Percentiles rank a stretch among this genome's conserved stretches.
These are phyloP conservation scores for Populus trichocarpa DNA, from an alignment of 441 rosid genomes.

Conservation along the genomic window DNA sequence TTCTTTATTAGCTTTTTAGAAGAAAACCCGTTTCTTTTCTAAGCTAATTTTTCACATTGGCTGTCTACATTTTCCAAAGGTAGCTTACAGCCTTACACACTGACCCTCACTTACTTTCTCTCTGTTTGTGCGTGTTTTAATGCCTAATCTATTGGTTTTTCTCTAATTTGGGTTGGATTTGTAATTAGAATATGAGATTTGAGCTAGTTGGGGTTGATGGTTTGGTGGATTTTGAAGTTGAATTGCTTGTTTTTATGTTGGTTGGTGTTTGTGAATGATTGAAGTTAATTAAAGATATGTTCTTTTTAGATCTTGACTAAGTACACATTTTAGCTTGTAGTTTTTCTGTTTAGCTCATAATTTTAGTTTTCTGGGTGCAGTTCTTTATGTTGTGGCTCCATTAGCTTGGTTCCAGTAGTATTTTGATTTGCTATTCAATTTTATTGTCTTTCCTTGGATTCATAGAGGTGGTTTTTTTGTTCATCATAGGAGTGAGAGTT, in stretches of 20 bases:
- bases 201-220: not conserved
- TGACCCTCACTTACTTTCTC: not conserved
- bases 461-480: no score
- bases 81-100: slow-evolving; percentile 10
- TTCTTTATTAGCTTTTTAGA: not conserved
- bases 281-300: not conserved
- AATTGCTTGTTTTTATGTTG: not conserved
- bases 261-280: not conserved
- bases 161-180: not conserved
- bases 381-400: not conserved
- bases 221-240: not conserved
- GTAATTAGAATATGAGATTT: not conserved
- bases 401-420: not conserved
- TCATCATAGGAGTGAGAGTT: no score
- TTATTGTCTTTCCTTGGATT: no score
- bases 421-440: no score
- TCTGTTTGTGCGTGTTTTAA: not conserved
- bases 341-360: not conserved
- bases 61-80: slow-evolving; percentile 31
- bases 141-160: not conserved
- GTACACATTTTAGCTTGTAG: not conserved
- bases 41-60: slow-evolving; percentile 14
- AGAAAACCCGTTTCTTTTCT: not conserved
- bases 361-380: not conserved
- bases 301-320: not conserved